Evolutionary conservation across 139 green algal species (phyloP), one percentile per base, ranked within the genome.

Genomic region (Micractinium sp.): DNA sequence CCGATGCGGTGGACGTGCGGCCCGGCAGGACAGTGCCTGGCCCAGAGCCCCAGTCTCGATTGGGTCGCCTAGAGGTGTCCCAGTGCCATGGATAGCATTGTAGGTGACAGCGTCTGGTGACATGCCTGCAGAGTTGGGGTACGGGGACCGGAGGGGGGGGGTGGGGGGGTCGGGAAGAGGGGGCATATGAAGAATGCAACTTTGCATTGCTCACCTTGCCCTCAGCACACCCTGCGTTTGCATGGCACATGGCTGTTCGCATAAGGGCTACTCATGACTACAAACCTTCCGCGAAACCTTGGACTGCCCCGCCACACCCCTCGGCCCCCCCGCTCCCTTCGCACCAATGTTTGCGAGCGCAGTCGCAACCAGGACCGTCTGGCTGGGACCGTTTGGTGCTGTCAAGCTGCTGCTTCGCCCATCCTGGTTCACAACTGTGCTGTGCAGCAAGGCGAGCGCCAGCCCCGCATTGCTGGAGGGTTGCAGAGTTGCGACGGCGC

Each of bases 11-110:
- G 27, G 13, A 22, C 25, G 1, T 47, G 27, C 29, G 29, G 19
- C 38, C 0, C 35, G 71, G 29, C 18, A 36, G 7, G 63, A 83
- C 12, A 91, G 75, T 2, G 79, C 90, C 35, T 82, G 36, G 4
- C 81, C 78, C 25, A 93, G 76, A 18, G 96, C 95, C 3, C 95
- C 95, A 1, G 97, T 85, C 88, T 98, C 96, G 66, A 98, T 98
- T 15, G 96, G 96, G 87, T 98, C 97, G 25, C 97, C 97, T n/a
- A 99, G 93, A 15, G 95, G 89, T 25, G 97, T 99, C 23, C 97
- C 97, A 19, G 97, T 99, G 85, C 96, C 97, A 71, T 95, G 93
- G n/a, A 94, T 27, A 13, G 90, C 82, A 41, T 94, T 73, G 15
- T 56, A 80, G 7, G 7, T 36, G 9, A 95, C n/a, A 63, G 90